Evolutionary conservation across 1,284 basidiomycete species (phyloP), one percentile per base, ranked within the genome.

Genomic region (Marasmius fiardii): DNA sequence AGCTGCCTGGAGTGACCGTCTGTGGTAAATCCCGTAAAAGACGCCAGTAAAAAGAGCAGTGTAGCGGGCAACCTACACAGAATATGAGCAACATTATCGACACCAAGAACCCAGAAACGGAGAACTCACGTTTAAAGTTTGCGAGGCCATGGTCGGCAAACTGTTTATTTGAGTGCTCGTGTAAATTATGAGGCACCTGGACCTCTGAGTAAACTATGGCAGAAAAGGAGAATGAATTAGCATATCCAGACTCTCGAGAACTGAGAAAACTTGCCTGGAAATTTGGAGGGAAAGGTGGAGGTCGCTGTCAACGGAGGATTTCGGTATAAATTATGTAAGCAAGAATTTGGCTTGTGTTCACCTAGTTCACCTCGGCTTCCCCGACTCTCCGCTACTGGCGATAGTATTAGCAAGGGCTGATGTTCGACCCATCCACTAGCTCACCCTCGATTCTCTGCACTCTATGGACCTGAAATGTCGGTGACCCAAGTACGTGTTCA

Each of bases 21-120:
- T 88, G 80, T 98, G 96, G 65, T 87, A 81, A 71, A 97, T 88
- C 67, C 97, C 96, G 74, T 98, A 99, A 71, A 88, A 77, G 65
- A 98, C 83, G 69, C 96, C 96, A 55, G 84, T 81, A 61, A 90
- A 76, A 63, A 99, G 86, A 53, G 96, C 95, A 37, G 94, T 89
- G 76, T 98, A 99, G 67, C 96, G 93, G 67, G 92, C 91, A 71
- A 98, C 95, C 96, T 99, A 60, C 39, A 44, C 16, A 45, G 60
- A 51, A 55, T 10, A 37, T 55, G 34, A 43, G 26, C 48, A 53
- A 52, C 26, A 4, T 4, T 31, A 31, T 50, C 12, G 52, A 59
- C 34, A 18, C 44, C 16, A n/a, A 33, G 43, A 44, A 41, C 26
- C 23, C 11, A 44, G 45, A 51, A 45, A 41, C 41, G 12, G n/a